These are phyloP conservation scores for Cucumis sativus DNA, from an alignment of 306 rosid genomes.

Conservation along the genomic window DNA sequence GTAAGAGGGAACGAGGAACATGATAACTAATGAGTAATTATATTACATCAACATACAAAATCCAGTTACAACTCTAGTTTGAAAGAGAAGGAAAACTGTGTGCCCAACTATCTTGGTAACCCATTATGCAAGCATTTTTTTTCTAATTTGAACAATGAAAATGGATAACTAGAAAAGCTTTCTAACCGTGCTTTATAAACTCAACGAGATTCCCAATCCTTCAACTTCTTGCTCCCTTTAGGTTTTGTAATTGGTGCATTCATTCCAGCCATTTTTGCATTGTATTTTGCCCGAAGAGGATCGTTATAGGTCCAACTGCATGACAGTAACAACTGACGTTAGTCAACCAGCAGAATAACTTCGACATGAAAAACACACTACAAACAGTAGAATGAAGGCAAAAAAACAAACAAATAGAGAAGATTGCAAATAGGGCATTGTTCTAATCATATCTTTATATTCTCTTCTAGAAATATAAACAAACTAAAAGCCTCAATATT, in stretches of 20 bases:
- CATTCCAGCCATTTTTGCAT: conserved; percentile 91
- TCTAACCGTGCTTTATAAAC: conserved; percentile 5
- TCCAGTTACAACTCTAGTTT: neutral
- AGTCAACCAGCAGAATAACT: neutral
- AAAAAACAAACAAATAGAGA: neutral
- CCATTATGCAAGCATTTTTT: neutral
- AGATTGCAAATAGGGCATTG: neutral
- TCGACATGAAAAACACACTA: neutral
- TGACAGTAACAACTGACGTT: neutral
- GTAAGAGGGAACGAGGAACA: neutral
- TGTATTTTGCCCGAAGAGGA: conserved; percentile 91
- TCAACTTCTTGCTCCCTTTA: conserved; percentile 89
- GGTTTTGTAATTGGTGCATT: conserved; percentile 59
- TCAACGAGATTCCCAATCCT: conserved; percentile 73
- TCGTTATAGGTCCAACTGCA: conserved; percentile 97
- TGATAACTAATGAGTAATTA: neutral
- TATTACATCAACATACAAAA: conserved; percentile 3
- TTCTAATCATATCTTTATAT: neutral
- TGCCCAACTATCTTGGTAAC: neutral
- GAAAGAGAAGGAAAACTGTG: neutral
- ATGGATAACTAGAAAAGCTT: neutral
- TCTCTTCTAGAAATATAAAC: neutral
- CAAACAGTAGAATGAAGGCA: neutral
- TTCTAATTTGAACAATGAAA: neutral
- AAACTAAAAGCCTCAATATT: neutral